A percentile compares a stretch with the other conserved stretches of the same genome.
Conservation (phyloP, 352 stramenopile species). For the Globisporangium viniferum region DNA sequence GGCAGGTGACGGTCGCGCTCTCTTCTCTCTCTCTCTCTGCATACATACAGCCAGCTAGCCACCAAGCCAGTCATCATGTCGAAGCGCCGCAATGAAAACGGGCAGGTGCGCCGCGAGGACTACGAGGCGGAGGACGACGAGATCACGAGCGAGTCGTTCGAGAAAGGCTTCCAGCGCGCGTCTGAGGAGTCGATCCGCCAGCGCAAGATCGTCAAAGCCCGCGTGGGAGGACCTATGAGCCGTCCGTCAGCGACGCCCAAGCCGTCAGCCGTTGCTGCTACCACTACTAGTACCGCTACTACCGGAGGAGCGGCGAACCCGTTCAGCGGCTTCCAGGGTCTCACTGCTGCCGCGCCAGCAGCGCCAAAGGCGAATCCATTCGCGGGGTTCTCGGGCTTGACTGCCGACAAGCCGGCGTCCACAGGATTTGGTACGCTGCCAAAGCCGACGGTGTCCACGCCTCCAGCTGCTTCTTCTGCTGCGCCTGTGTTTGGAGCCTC, state of each 20-base stretch:
- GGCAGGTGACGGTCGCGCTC: neutral
- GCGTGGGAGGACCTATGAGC: conserved; percentile 23
- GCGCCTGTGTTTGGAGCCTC: neutral
- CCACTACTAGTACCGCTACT: conserved; percentile 5
- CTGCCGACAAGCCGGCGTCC: conserved; percentile 13
- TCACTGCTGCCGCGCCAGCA: conserved; percentile 22
- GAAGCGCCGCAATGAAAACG: conserved; percentile 84
- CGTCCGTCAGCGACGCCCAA: conserved; percentile 19
- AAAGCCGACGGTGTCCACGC: conserved; percentile 1
- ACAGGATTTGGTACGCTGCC: conserved; percentile 3
- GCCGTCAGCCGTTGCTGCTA: neutral
- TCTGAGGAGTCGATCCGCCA: conserved; percentile 61
- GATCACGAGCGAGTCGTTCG: conserved; percentile 39
- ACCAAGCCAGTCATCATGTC: conserved; percentile 35
- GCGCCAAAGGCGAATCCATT: conserved; percentile 50
- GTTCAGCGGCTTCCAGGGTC: conserved; percentile 48
- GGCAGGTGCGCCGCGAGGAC: conserved; percentile 83
- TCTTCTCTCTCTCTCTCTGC: conserved; percentile 6
- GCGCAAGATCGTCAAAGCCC: conserved; percentile 80
- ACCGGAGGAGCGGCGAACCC: conserved; percentile 27
- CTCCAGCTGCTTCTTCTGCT: neutral
- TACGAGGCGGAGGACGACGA: conserved; percentile 61
- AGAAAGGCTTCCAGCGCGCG: conserved; percentile 70
- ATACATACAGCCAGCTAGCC: neutral
- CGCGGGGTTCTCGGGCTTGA: conserved; percentile 60